A percentile compares a stretch with the other conserved stretches of the same genome.
These are phyloP conservation scores for Saccharomyces kudriavzevii DNA, from an alignment of 805 yeast species.

Conservation along the genomic window DNA sequence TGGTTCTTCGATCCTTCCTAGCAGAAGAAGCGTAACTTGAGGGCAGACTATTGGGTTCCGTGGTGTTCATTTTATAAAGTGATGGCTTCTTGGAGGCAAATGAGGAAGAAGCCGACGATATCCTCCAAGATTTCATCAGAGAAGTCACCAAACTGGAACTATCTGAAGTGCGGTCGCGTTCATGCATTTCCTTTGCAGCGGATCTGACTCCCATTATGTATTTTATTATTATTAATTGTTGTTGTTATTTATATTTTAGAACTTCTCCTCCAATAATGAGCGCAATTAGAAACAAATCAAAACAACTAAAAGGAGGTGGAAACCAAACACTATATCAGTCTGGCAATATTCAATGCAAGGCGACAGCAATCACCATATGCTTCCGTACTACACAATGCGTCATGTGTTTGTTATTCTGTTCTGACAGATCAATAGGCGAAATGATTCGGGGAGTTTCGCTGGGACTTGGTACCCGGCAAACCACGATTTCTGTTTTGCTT, in stretches of 20 bases:
- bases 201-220: conserved; percentile 23
- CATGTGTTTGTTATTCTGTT: not conserved
- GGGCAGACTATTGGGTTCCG: not conserved
- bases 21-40: not conserved
- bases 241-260: not conserved
- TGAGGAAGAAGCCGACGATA: conserved; percentile 11
- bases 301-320: not conserved
- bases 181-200: conserved; percentile 21
- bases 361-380: not conserved
- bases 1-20: not conserved
- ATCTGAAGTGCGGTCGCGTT: conserved; percentile 11
- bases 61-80: not conserved
- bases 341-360: not conserved
- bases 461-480: not conserved
- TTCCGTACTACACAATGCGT: not conserved
- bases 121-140: conserved; percentile 27
- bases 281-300: not conserved
- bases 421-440: not conserved
- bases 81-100: conserved; percentile 1
- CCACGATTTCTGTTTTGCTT: not conserved
- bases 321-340: not conserved
- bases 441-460: not conserved
- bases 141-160: conserved; percentile 19
- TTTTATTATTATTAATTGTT: not conserved
- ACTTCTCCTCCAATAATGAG: not conserved